Conservation (phyloP, 164 flowering plant genomes). For the Tetracentron sinense region DNA sequence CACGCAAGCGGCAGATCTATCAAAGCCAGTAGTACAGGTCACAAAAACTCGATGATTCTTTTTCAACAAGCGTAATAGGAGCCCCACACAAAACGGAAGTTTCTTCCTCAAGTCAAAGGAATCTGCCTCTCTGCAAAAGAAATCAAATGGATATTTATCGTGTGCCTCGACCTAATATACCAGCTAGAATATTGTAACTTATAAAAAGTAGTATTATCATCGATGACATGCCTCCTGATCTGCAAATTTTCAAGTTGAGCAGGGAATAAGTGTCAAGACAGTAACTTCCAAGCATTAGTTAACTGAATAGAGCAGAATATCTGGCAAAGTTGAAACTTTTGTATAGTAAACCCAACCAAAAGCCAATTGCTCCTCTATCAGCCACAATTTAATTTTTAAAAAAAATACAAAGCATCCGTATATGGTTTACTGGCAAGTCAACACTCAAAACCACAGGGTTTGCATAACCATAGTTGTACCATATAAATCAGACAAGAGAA, state of each 20-base stretch:
- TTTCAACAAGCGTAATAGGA: conserved; percentile 70
- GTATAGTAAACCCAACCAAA: too few species aligned
- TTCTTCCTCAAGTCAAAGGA: conserved; percentile 91
- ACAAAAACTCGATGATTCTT: conserved; percentile 80
- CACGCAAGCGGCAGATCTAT: conserved; percentile 84
- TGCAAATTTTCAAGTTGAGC: neutral
- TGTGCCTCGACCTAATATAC: conserved; percentile 1
- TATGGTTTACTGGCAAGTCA: too few species aligned
- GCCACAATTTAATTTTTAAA: too few species aligned
- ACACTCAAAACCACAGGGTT: too few species aligned
- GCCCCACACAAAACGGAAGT: conserved; percentile 87
- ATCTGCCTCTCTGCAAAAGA: conserved; percentile 70
- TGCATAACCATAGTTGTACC: too few species aligned
- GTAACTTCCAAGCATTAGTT: neutral
- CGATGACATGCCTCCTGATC: neutral
- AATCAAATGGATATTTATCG: neutral
- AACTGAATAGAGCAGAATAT: neutral
- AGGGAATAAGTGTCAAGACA: neutral
- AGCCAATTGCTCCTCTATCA: too few species aligned
- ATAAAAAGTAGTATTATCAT: neutral
- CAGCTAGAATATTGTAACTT: neutral
- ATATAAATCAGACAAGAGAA: too few species aligned
- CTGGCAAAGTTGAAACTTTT: too few species aligned
- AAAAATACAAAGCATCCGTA: too few species aligned
- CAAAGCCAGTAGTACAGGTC: conserved; percentile 92